A percentile compares a stretch with the other conserved stretches of the same genome.
Evolutionary conservation across 305 asterid genomes (phyloP).

Genomic region (Galium porrigens): DNA sequence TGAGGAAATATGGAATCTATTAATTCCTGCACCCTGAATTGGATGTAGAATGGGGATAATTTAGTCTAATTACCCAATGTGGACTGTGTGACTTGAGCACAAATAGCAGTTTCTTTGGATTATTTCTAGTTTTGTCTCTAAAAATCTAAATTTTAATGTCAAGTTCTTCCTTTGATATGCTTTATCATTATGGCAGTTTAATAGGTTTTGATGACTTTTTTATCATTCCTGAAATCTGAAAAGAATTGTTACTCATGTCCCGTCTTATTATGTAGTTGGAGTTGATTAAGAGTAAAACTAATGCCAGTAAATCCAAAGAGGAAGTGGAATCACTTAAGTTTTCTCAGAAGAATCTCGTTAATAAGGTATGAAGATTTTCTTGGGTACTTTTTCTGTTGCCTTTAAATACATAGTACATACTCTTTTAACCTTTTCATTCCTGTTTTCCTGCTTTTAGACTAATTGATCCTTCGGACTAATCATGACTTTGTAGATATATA

Average conservation of each 20-base stretch:
- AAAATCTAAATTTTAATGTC: not conserved
- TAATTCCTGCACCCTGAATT: not conserved
- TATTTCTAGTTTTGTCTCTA: not conserved
- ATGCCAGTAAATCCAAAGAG: conserved; percentile 65
- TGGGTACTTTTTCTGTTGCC: not conserved
- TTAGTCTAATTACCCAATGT: not conserved
- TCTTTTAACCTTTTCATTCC: not conserved
- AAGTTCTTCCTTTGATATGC: not conserved
- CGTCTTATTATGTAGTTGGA: conserved; percentile 42
- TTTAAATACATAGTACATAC: not conserved
- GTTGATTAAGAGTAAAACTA: conserved; percentile 40
- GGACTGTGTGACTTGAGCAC: not conserved
- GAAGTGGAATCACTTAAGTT: conserved; percentile 72
- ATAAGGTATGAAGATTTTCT: conserved; percentile 37
- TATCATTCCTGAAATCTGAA: not conserved
- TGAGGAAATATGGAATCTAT: not conserved
- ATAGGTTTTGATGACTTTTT: conserved; percentile 1
- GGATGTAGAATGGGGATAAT: not conserved
- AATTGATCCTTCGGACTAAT: not conserved
- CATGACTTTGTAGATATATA: conserved; percentile 43
- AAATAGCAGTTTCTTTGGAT: not conserved
- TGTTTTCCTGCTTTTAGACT: not conserved
- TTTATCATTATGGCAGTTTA: not conserved
- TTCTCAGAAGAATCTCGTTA: conserved; percentile 62
- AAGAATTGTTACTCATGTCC: conserved; percentile 6